Percentiles rank a stretch among this genome's conserved stretches.
phyloP scores from a whole-genome alignment of 371 early-diverging fungal genomes.

The Cokeromyces recurvatus region DNA sequence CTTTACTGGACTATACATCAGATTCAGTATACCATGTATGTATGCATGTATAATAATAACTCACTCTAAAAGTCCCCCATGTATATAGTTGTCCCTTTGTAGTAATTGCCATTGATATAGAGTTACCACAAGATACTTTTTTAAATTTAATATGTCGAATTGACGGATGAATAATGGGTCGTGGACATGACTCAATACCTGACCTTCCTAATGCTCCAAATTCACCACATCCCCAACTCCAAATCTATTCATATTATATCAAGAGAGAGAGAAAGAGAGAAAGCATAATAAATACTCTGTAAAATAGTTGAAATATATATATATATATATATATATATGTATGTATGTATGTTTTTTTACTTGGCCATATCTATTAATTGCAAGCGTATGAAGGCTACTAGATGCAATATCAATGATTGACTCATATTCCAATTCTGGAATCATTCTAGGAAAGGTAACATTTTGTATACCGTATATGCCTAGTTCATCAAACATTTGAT shows the following conservation, averaged over 20 bases:
- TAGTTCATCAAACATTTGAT: constrained; percentile 84
- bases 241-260: no score
- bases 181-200: constrained; percentile 70
- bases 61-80: constrained; percentile 91
- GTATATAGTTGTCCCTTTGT: constrained; percentile 79
- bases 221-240: constrained; percentile 98
- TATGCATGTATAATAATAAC: constrained; percentile 12
- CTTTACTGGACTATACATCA: constrained; percentile 23
- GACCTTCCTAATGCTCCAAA: constrained; percentile 88
- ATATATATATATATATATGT: not conserved
- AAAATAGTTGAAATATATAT: no score
- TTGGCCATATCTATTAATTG: constrained; percentile 67
- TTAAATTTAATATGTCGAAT: constrained; percentile 69
- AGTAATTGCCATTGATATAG: constrained; percentile 83
- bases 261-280: no score
- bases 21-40: not conserved
- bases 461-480: constrained; percentile 76
- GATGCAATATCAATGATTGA: constrained; percentile 70
- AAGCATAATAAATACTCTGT: no score
- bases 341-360: constrained; percentile 24
- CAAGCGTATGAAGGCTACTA: constrained; percentile 87
- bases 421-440: constrained; percentile 57
- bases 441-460: constrained; percentile 64
- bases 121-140: constrained; percentile 90
- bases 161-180: constrained; percentile 41